Evolutionary conservation across 2,329 filamentous ascomycete genomes (phyloP), one percentile per base, ranked within the genome.

Genomic region (Monilinia polystroma): DNA sequence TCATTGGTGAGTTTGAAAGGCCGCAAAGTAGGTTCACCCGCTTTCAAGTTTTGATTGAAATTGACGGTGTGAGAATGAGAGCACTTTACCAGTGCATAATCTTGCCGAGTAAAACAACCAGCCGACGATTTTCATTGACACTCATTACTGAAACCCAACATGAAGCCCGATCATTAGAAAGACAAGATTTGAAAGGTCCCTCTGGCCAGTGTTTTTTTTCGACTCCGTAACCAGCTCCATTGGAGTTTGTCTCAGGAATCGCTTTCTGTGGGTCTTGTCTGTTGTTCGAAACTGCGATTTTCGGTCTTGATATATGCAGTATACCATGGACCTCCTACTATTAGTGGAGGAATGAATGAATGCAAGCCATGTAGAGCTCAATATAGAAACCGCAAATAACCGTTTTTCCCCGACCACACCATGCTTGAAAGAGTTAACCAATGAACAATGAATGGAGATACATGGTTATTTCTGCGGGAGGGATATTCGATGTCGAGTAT

Each of bases 341-440:
- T 51, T 51, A 32, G 45, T 51, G 58, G n/a, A 60, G 29, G 45
- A 60, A 60, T 18, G 45, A 60, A 60, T 18, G 10, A n/a, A 41
- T 41, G 26, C 20, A 62, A n/a, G 45, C 14, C 29, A 12, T 35
- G 35, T 38, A 32, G 58, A n/a, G 29, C 32, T n/a, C 51, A 26
- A 38, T 14, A 11, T 62, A 14, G n/a, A 38, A 51, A 16, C 26
- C 26, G 4, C 23, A 12, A 52, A 32, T 29, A 62, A 62, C 45
- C 45, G 45, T 47, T 62, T 62, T 26, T 62, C 14, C 29, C 14
- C 45, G 45, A 38, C n/a, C 29, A 51, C 20, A 51, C 45, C 49
- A 18, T 32, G 10, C 38, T 35, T 51, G 43, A 51, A 60, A 38
- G 29, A 35, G 4, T 38, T 49, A n/a, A 38, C 58, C 29, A 62